Evolutionary conservation across 2,329 filamentous ascomycete genomes (phyloP).

Genomic region (Keithomyces neogunnii): DNA sequence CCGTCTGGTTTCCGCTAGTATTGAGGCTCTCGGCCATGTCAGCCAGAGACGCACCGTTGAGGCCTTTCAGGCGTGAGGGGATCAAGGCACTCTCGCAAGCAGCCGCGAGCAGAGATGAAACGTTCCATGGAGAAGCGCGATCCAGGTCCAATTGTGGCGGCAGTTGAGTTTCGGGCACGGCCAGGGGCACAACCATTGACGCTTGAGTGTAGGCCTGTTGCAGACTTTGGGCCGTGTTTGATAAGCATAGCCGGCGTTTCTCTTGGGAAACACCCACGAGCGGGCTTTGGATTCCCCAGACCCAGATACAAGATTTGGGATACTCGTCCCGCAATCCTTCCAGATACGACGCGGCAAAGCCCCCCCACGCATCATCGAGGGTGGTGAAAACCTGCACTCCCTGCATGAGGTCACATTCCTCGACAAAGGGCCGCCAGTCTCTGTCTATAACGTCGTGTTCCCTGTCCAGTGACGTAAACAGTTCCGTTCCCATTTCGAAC

Average conservation of each 20-base stretch:
- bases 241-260: constrained; percentile 44
- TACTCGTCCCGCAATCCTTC: constrained; percentile 83
- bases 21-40: constrained; percentile 61
- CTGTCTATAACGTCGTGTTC: constrained; percentile 84
- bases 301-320: constrained; percentile 77
- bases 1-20: constrained; percentile 67
- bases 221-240: constrained; percentile 68
- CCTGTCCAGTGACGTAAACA: constrained; percentile 64
- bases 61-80: constrained; percentile 58
- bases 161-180: constrained; percentile 47
- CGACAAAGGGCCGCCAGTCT: constrained; percentile 80
- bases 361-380: constrained; percentile 73
- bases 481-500: constrained; percentile 72
- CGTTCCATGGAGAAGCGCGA: constrained; percentile 64
- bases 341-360: constrained; percentile 64
- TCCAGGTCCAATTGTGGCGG: constrained; percentile 54
- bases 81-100: constrained; percentile 74
- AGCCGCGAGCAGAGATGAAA: constrained; percentile 65
- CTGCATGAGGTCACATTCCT: constrained; percentile 90
- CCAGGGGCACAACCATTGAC: constrained; percentile 70
- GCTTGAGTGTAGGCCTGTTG: constrained; percentile 60
- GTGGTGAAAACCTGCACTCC: constrained; percentile 70
- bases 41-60: constrained; percentile 41
- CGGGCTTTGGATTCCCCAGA: constrained; percentile 71
- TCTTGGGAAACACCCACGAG: constrained; percentile 45